These are phyloP conservation scores for Yamadazyma tumulicola DNA, from an alignment of 805 yeast genomes.

Conservation along the genomic window DNA sequence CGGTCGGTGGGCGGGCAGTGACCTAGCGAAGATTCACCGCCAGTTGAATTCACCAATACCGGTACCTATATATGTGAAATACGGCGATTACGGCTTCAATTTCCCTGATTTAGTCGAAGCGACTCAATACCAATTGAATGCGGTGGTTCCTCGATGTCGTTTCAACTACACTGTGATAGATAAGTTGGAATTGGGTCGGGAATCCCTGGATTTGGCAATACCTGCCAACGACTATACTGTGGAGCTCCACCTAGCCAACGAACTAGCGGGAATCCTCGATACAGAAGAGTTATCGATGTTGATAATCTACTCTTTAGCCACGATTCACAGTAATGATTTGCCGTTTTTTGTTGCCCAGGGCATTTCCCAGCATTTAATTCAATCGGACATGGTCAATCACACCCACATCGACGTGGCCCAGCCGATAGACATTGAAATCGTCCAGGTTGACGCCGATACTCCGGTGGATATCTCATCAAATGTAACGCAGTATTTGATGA, in stretches of 20 bases:
- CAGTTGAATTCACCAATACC: conserved; percentile 5
- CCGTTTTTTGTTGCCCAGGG: conserved; percentile 60
- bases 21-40: background rate
- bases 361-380: conserved; percentile 27
- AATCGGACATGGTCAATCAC: too few species aligned
- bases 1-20: background rate
- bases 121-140: conserved; percentile 26
- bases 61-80: conserved; percentile 22
- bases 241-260: conserved; percentile 7
- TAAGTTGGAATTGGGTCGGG: background rate
- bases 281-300: conserved; percentile 35
- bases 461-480: background rate
- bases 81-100: conserved; percentile 40
- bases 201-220: conserved; percentile 9
- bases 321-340: conserved; percentile 54
- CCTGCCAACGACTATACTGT: conserved; percentile 7
- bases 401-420: too few species aligned
- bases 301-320: conserved; percentile 38
- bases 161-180: conserved; percentile 7
- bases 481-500: background rate
- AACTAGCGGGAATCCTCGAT: conserved; percentile 7
- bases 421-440: background rate
- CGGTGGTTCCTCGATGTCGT: background rate
- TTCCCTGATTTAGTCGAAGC: conserved; percentile 69
- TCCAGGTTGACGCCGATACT: background rate